phyloP scores from a whole-genome alignment of 2,329 filamentous ascomycete genomes.

The Gaeumannomyces sp. region DNA sequence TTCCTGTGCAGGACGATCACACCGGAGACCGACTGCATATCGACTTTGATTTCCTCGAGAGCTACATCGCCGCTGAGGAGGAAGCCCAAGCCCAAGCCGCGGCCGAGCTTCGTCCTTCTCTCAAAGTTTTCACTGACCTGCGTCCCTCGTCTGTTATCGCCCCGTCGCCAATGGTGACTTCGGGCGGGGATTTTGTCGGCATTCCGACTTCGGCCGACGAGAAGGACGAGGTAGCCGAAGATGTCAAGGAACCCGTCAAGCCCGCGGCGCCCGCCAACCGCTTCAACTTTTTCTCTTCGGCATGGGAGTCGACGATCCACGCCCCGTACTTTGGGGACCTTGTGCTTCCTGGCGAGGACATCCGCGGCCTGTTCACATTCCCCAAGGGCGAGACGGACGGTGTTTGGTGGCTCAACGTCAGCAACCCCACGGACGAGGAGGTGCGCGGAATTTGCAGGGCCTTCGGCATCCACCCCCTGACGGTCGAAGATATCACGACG shows the following conservation, averaged over 20 bases:
- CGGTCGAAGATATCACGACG: slow-evolving; percentile 90
- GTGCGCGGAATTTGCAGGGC: slow-evolving; percentile 84
- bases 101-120: slow-evolving; percentile 37
- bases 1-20: slow-evolving; percentile 65
- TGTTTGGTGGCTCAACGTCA: slow-evolving; percentile 98
- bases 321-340: slow-evolving; percentile 83
- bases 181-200: slow-evolving; percentile 48
- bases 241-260: slow-evolving; percentile 29
- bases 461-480: slow-evolving; percentile 92
- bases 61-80: slow-evolving; percentile 67
- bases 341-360: slow-evolving; percentile 80
- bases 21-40: slow-evolving; percentile 71
- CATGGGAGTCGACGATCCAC: slow-evolving; percentile 88
- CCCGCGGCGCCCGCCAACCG: slow-evolving; percentile 50
- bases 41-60: slow-evolving; percentile 90
- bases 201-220: slow-evolving; percentile 39
- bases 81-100: slow-evolving; percentile 41
- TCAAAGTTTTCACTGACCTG: slow-evolving; percentile 55
- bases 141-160: slow-evolving; percentile 31
- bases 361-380: slow-evolving; percentile 75
- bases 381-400: slow-evolving; percentile 61
- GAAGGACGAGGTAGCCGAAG: slow-evolving; percentile 34
- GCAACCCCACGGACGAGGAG: slow-evolving; percentile 84
- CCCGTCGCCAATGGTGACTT: slow-evolving; percentile 37
- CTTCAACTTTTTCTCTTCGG: slow-evolving; percentile 96